Conservation (phyloP, 2,329 filamentous ascomycete genomes). For the Penicillium sp. region DNA sequence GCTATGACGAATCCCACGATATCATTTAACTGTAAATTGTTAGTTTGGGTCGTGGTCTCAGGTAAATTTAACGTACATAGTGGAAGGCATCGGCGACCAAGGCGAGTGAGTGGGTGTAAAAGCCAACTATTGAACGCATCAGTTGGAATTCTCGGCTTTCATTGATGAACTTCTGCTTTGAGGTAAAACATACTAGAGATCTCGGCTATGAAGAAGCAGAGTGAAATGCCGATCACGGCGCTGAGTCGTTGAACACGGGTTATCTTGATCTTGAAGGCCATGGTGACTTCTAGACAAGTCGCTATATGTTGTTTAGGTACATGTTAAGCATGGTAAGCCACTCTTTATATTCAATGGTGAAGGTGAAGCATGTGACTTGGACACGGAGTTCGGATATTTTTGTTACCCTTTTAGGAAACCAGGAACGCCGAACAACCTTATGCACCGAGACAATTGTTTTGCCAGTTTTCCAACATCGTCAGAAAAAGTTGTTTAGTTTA, state of each 20-base stretch:
- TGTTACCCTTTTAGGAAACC: background rate
- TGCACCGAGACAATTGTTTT: too few relatives aligned
- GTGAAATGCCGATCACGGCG: conserved; percentile 1
- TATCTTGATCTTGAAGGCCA: conserved; percentile 1
- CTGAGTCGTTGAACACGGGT: background rate
- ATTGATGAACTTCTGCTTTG: background rate
- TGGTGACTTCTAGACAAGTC: background rate
- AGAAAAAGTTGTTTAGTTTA: too few relatives aligned
- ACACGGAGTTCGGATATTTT: background rate
- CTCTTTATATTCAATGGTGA: background rate
- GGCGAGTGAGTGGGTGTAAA: conserved; percentile 67
- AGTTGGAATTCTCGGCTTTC: background rate
- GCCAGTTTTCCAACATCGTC: too few relatives aligned
- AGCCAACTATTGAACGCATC: conserved; percentile 52
- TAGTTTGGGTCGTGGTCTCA: background rate
- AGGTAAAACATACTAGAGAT: background rate
- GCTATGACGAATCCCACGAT: conserved; percentile 68
- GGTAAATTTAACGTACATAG: conserved; percentile 53
- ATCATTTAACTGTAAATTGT: conserved; percentile 60
- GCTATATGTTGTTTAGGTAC: background rate
- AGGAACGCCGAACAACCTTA: background rate
- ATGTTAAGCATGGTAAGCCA: background rate
- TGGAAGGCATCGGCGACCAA: conserved; percentile 75
- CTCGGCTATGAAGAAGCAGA: conserved; percentile 6
- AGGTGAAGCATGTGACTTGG: background rate